phyloP scores from a whole-genome alignment of 2,329 filamentous ascomycete species.

The Arachnomyces sp. region DNA sequence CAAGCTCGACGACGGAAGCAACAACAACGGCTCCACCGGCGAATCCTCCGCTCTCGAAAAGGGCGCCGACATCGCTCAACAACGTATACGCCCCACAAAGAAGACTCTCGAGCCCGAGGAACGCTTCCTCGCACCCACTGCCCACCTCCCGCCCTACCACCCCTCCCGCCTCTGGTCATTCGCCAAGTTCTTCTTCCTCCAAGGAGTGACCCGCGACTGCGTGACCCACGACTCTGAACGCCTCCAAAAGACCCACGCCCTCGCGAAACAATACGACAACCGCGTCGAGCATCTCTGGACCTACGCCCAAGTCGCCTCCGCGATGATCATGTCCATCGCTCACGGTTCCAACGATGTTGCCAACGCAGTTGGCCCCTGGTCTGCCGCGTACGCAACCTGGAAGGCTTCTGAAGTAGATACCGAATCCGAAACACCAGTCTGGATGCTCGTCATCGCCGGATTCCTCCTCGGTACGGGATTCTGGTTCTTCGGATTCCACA shows the following conservation, averaged over 20 bases:
- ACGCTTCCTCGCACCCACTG: constrained; percentile 28
- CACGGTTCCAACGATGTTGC: constrained; percentile 41
- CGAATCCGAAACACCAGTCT: constrained; percentile 29
- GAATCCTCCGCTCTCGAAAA: constrained; percentile 11
- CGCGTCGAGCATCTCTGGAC: constrained; percentile 43
- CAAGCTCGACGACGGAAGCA: constrained; percentile 1
- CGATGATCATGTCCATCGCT: constrained; percentile 37
- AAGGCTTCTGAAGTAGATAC: constrained; percentile 23
- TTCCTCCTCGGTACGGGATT: constrained; percentile 34
- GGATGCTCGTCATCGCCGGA: constrained; percentile 33
- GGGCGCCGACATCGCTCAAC: constrained; percentile 13
- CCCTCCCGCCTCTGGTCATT: constrained; percentile 30
- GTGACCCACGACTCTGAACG: constrained; percentile 32
- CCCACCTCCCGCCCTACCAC: constrained; percentile 21
- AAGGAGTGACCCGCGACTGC: constrained; percentile 37
- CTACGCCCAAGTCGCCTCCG: constrained; percentile 35
- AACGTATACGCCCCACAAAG: constrained; percentile 16
- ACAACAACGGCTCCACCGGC: constrained; percentile 5
- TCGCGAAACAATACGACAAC: constrained; percentile 39
- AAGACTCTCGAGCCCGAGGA: constrained; percentile 24
- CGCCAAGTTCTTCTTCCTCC: constrained; percentile 38
- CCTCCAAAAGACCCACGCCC: constrained; percentile 33
- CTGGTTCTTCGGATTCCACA: constrained; percentile 36
- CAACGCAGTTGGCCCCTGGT: constrained; percentile 37
- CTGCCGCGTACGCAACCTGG: constrained; percentile 31